phyloP scores from a whole-genome alignment of 176 grass and related monocot genomes.

The Poa pratensis region DNA sequence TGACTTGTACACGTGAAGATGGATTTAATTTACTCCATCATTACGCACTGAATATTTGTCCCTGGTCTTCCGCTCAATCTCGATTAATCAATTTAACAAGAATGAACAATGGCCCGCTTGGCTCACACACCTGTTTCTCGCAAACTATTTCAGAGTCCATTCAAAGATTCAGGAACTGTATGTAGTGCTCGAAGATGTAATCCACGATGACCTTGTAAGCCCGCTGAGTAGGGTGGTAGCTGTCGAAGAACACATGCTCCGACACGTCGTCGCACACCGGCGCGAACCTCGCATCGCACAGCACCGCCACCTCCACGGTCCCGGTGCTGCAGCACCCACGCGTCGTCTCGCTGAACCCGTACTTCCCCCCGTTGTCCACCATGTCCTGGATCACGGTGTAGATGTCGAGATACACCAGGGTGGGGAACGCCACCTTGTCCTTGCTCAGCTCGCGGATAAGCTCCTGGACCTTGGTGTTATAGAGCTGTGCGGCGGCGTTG shows the following conservation, averaged over 20 bases:
- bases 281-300: conserved; percentile 58
- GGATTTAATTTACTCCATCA: not conserved
- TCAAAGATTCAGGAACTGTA: not conserved
- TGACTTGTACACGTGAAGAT: not conserved
- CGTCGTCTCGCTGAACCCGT: conserved; percentile 63
- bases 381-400: conserved; percentile 64
- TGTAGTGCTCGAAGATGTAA: not conserved
- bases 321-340: conserved; percentile 82
- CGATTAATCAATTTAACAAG: too few species aligned
- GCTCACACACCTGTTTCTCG: too few species aligned
- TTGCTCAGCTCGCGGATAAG: conserved; percentile 15
- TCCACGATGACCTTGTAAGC: conserved; percentile 1
- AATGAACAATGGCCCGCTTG: too few species aligned
- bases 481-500: conserved; percentile 70
- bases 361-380: conserved; percentile 33
- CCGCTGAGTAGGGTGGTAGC: conserved; percentile 38
- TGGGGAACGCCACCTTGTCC: not conserved
- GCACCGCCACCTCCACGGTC: conserved; percentile 59
- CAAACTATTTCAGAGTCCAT: too few species aligned
- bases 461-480: conserved; percentile 52
- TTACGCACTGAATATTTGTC: not conserved
- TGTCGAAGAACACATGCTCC: conserved; percentile 76
- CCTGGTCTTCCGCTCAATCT: not conserved
- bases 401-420: conserved; percentile 61
- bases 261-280: conserved; percentile 54